Evolutionary conservation across 2,329 filamentous ascomycete species (phyloP), one percentile per base, ranked within the genome.

Genomic region (Penicillium sp.): DNA sequence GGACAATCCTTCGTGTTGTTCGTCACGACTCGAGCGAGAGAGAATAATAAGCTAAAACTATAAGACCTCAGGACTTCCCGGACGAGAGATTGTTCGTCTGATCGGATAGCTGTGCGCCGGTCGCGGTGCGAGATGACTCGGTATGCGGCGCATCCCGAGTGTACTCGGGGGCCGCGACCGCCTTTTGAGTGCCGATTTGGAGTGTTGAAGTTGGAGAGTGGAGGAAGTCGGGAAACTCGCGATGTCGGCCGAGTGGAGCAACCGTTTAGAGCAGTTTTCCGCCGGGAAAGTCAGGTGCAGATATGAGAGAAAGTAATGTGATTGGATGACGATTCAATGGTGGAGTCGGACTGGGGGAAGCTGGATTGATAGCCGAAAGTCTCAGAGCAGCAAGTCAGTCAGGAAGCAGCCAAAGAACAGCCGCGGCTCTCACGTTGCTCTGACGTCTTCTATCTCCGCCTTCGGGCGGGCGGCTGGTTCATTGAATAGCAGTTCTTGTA

Each of bases 191-290:
- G 38, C 22, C 26, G 53, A 53, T 17, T 22, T 30, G 44, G 4
- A 37, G 35, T 5, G 10, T 26, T 13, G 15, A 57, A 24, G 40
- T 13, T 19, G 19, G 13, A 30, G 40, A 42, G 24, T 47, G 35
- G 24, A 6, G 59, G 42, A 13, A 10, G 22, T n/a, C 64, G 65
- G 63, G 61, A 56, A 68, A 64, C 54, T 50, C 60, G 59, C 38
- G 38, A 62, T 62, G 42, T 71, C 69, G 69, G 69, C 69, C 68
- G 69, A 71, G 67, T 66, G 64, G 65, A 65, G 57, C n/a, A 10
- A 17, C 24, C 40, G n/a, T 42, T 13, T 40, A 15, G 9, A 22
- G 15, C 47, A 56, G 63, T 70, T 71, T 66, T 58, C 69, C 69
- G 67, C 33, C 63, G 69, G 69, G 22, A 67, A 71, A 70, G 56